Percentiles rank a stretch among this genome's conserved stretches.
These are phyloP conservation scores for Gillenia trifoliata DNA, from an alignment of 306 rosid genomes.

Conservation along the genomic window DNA sequence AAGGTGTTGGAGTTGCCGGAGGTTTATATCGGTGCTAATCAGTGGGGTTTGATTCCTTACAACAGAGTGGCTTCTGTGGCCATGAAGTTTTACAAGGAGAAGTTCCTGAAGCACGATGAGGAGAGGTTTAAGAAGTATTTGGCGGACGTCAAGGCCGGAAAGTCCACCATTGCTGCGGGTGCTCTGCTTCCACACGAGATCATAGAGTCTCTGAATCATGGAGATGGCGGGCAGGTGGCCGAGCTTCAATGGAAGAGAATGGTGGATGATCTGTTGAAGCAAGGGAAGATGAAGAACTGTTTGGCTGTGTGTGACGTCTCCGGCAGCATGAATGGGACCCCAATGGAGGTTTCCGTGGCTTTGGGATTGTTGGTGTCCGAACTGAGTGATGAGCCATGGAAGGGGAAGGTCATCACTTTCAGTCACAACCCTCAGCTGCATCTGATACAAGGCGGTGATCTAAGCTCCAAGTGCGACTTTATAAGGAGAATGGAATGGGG, in stretches of 20 bases:
- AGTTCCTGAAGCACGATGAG: conserved; percentile 45
- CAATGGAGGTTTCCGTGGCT: conserved; percentile 60
- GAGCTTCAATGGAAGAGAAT: conserved; percentile 75
- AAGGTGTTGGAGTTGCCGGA: conserved; percentile 66
- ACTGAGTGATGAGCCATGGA: conserved; percentile 58
- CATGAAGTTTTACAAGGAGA: conserved; percentile 44
- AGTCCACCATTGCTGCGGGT: conserved; percentile 46
- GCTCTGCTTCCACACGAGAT: conserved; percentile 69
- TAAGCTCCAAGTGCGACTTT: conserved; percentile 33
- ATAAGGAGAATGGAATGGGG: conserved; percentile 40
- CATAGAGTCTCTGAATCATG: conserved; percentile 15
- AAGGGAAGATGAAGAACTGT: conserved; percentile 48
- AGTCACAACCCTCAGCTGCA: conserved; percentile 42
- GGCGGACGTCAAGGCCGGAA: conserved; percentile 38
- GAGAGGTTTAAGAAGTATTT: conserved; percentile 45
- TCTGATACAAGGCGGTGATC: conserved; percentile 36
- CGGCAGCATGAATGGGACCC: conserved; percentile 41
- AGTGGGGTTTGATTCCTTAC: conserved; percentile 49
- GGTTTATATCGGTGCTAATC: conserved; percentile 55
- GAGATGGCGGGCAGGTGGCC: conserved; percentile 40
- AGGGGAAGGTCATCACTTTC: conserved; percentile 58
- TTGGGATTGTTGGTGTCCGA: conserved; percentile 64
- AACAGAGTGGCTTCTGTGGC: conserved; percentile 65
- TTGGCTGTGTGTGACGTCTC: conserved; percentile 64
- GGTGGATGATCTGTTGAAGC: conserved; percentile 44